Evolutionary conservation across 306 rosid species (phyloP), one percentile per base, ranked within the genome.

Genomic region (Cotoneaster glaucophyllus): DNA sequence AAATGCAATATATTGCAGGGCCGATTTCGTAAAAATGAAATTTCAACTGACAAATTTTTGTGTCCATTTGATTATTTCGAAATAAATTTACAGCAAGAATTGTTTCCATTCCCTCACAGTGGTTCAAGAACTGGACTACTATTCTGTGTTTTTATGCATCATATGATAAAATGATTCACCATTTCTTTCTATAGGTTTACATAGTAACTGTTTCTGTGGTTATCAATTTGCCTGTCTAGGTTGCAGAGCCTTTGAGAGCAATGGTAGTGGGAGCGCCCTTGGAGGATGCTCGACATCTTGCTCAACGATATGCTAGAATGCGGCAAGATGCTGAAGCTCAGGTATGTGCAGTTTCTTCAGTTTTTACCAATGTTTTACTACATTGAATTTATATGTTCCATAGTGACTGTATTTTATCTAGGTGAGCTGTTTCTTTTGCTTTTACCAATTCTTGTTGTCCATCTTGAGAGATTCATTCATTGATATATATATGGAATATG

Each of bases 211-310:
- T 59, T 25, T 59, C 3, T 8, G 13, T 43, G 44, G 58, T 43
- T 6, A 28, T 44, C 22, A 74, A 61, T 48, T 43, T 43, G 58
- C 28, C 8, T 39, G 18, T 82, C 13, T 37, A 82, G 98, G 95
- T 94, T 73, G 97, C 97, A 43, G 98, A 94, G 87, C 98, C 98
- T 77, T 83, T 94, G 78, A 88, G 97, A 86, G 95, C 98, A 69
- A 94, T 94, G 98, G 96, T 94, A 70, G 84, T 87, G 79, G 98
- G 98, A 73, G 96, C 98, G 74, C 97, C 98, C 22, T 85, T 94
- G 88, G 98, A 94, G 79, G 98, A 94, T 84, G 98, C 98, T 67
- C 87, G 98, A 69, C 96, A 92, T 90, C 97, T 94, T 78, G 95
- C 98, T 84, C 98, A 94, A 76, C 91, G 97, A 74, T 94, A 94